Conservation (phyloP, 441 rosid genomes). For the Francoa sonchifolia region DNA sequence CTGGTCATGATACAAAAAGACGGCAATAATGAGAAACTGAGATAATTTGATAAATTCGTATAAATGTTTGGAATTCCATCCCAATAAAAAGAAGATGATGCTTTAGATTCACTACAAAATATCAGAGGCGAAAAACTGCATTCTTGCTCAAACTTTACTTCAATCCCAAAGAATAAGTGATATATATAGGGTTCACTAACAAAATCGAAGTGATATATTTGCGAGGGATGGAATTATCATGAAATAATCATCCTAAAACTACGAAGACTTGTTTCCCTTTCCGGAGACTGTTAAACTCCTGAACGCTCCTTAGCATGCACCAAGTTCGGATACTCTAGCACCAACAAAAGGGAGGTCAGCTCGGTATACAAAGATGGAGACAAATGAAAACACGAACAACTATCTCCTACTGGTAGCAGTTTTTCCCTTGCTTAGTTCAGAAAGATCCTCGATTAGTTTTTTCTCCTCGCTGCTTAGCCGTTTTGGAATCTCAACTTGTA, state of each 20-base stretch:
- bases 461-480: constrained; percentile 74
- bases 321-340: not conserved
- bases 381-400: constrained; percentile 8
- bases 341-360: not conserved
- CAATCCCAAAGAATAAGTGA: constrained; percentile 1
- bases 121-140: no score
- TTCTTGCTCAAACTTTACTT: no score
- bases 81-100: no score
- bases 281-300: constrained; percentile 2
- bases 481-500: constrained; percentile 92
- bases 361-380: not conserved
- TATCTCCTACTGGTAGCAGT: constrained; percentile 66
- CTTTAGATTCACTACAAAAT: no score
- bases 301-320: not conserved
- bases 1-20: no score
- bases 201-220: constrained; percentile 6
- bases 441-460: constrained; percentile 79
- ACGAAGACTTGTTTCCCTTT: constrained; percentile 6
- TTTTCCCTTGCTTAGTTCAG: constrained; percentile 78
- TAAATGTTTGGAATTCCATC: no score
- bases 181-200: not conserved
- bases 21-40: no score
- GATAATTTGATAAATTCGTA: no score
- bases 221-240: not conserved
- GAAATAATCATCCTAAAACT: constrained; percentile 6